Base-by-base conservation (phyloP, 208 protist species). In the Entamoeba moshkovskii region DNA sequence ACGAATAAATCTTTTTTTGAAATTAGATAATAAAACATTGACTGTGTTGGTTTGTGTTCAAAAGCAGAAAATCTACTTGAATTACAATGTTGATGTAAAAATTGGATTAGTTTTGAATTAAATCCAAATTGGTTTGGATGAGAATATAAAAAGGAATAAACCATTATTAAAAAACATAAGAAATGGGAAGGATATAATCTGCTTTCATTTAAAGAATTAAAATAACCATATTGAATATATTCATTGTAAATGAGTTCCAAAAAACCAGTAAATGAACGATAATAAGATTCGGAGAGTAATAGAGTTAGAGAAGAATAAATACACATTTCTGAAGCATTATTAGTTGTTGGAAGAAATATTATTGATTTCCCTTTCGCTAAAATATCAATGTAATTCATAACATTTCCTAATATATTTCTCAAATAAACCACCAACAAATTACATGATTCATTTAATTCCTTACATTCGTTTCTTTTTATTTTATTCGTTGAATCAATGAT, bases 271-370 rank as follows among this genome's bases (percentile, higher is more conserved):
- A 97, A 95, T 5, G 96, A 97, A n/a, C 98, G 95, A 94, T 98
- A 99, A 95, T 97, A 98, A 3, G 97, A 96, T 94, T 99, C 98
- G 1, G 99, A 93, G 15, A 98, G 93, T 38, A 99, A 25, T 95
- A 98, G 94, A 15, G 97, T 92, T 0, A 99, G 94, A 1, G 97
- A 95, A 46, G 93, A 95, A 13, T 42, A 42, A 38, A 73, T 38
- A 33, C 59, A 6, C 8, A 73, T 73, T 73, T 73, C 59, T 42
- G 59, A 73, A 8, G 59, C 59, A 73, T 73, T 73, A n/a, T 38
- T 73, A 11, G 18, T 73, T 8, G 11, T 42, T 38, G 59, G n/a
- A 42, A 38, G 18, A 42, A 73, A 8, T 33, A 73, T 42, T 33
- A 73, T 73, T 11, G 59, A 73, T 38, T 38, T 6, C 6, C 59